Base-by-base conservation (phyloP, 2,329 filamentous ascomycete genomes). In the Aureobasidium sp. region DNA sequence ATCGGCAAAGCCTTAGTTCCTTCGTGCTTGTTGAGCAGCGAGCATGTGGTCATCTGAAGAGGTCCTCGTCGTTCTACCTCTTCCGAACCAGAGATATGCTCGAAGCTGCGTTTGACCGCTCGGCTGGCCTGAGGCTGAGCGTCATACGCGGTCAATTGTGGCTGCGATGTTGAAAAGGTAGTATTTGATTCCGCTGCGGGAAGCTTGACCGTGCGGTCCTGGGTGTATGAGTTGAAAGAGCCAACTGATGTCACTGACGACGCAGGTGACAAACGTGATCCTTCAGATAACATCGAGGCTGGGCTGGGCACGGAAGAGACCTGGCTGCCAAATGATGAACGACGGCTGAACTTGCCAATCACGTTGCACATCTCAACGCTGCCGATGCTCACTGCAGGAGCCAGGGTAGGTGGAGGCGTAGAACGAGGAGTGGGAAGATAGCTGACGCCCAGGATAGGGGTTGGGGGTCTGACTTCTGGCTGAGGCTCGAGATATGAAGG, bases 281-380 rank as follows among this genome's bases (percentile, higher is more conserved):
- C 77, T 70, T 86, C 84, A 31, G 83, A 85, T 39, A 85, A 73
- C 79, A 85, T 83, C 37, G 84, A 86, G 65, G 85, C 83, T n/a
- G 84, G 84, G 47, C 79, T 82, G 9, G 78, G 81, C 22, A 72
- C 72, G 48, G 78, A 81, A 4, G 82, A 84, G 29, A 78, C 76
- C 24, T 80, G 79, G 61, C 76, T 80, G 69, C 79, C 68, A 71
- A 76, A 73, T 66, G 76, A 80, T 63, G 72, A 75, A 66, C 72
- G 78, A 65, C 77, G 73, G 57, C 72, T 74, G n/a, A 72, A 70
- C 63, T 67, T 74, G 66, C 68, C 86, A 83, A 45, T 83, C 72
- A 61, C 78, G 81, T 45, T 77, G 63, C 81, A 77, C 63, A 77
- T 76, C 64, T 74, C 72, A 61, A 75, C 75, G 64, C 76, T 74